phyloP scores from a whole-genome alignment of 2,329 filamentous ascomycete species.

The Ophiocordyceps australis region DNA sequence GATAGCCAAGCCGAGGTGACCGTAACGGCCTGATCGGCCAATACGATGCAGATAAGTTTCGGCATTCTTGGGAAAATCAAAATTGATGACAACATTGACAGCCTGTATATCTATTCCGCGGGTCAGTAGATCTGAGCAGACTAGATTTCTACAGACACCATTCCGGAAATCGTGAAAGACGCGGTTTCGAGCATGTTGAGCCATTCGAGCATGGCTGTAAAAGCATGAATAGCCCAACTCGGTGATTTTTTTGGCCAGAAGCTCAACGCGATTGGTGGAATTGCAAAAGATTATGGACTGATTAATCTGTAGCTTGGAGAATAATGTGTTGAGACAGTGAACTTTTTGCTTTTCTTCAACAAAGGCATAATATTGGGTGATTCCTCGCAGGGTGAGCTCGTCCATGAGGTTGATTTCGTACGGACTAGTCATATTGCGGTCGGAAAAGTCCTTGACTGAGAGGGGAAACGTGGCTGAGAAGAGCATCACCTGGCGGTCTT shows the following conservation, averaged over 20 bases:
- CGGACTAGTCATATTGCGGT: slow-evolving; percentile 91
- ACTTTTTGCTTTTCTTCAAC: slow-evolving; percentile 99
- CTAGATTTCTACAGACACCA: slow-evolving; percentile 91
- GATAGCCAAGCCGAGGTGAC: slow-evolving; percentile 91
- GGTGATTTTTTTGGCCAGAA: slow-evolving; percentile 97
- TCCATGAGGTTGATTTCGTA: slow-evolving; percentile 99
- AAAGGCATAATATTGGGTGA: slow-evolving; percentile 98
- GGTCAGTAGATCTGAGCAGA: slow-evolving; percentile 92
- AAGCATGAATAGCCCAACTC: slow-evolving; percentile 98
- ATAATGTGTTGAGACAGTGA: slow-evolving; percentile 95
- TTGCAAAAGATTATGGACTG: slow-evolving; percentile 99
- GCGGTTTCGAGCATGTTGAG: slow-evolving; percentile 88
- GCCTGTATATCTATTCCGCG: slow-evolving; percentile 99
- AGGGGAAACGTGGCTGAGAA: slow-evolving; percentile 97
- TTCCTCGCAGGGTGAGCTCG: slow-evolving; percentile 90
- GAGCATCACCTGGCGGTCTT: slow-evolving; percentile 96
- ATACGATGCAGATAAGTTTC: slow-evolving; percentile 98
- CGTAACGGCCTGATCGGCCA: slow-evolving; percentile 90
- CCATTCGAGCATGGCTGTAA: slow-evolving; percentile 97
- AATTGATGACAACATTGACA: slow-evolving; percentile 99
- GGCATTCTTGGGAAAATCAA: slow-evolving; percentile 98
- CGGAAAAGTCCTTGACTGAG: slow-evolving; percentile 93
- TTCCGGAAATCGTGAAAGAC: slow-evolving; percentile 99
- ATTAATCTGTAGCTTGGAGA: slow-evolving; percentile 98
- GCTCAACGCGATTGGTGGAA: slow-evolving; percentile 93